Evolutionary conservation across 179 eudicot genomes (phyloP).

Genomic region (Silene noctiflora): DNA sequence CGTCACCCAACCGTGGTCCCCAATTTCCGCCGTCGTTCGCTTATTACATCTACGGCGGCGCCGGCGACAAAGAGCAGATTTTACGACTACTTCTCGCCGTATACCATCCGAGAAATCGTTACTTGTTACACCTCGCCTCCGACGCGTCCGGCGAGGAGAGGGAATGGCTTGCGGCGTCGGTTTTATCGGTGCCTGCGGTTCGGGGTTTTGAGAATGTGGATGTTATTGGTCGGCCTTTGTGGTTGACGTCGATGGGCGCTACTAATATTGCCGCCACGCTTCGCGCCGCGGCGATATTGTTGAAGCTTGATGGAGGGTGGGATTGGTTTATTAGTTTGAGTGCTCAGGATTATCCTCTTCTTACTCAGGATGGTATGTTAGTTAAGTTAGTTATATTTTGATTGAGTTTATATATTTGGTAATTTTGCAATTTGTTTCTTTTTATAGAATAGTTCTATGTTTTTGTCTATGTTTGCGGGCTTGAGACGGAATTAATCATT

Average conservation of each 20-base stretch:
- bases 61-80: conserved; percentile 56
- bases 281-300: conserved; percentile 66
- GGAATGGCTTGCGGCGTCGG: conserved; percentile 46
- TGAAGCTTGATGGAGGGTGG: conserved; percentile 84
- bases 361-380: conserved; percentile 87
- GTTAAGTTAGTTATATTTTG: background rate
- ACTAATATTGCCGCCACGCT: conserved; percentile 63
- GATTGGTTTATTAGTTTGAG: conserved; percentile 90
- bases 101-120: conserved; percentile 86
- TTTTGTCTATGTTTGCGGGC: background rate
- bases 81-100: conserved; percentile 65
- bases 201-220: conserved; percentile 78
- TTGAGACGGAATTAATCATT: background rate
- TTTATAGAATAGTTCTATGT: background rate
- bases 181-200: conserved; percentile 55
- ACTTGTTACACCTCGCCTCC: conserved; percentile 63
- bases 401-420: background rate
- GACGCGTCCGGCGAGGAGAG: conserved; percentile 67
- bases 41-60: conserved; percentile 68
- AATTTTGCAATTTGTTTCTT: background rate
- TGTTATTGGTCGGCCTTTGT: conserved; percentile 73
- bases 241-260: conserved; percentile 77
- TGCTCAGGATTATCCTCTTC: conserved; percentile 83
- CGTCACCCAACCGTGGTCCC: conserved; percentile 44
- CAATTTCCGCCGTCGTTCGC: conserved; percentile 76